phyloP scores from a whole-genome alignment of 2,329 filamentous ascomycete genomes.

The Exophiala spinifera region DNA sequence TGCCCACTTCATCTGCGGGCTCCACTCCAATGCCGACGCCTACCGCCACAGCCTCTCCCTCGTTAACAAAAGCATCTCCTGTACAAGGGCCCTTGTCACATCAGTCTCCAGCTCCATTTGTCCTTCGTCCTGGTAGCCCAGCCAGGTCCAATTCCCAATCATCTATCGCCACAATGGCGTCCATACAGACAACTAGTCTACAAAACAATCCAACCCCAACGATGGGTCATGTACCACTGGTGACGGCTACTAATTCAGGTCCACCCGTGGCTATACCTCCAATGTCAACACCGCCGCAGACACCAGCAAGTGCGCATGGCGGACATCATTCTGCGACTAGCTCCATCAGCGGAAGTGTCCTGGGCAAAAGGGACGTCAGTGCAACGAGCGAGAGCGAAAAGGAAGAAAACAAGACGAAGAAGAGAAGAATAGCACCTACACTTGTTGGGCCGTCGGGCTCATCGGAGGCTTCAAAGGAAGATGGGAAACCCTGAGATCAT shows the following conservation, averaged over 20 bases:
- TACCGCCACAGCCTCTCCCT: constrained; percentile 65
- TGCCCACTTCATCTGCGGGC: constrained; percentile 39
- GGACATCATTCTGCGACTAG: constrained; percentile 52
- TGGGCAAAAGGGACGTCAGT: constrained; percentile 50
- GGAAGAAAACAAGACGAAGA: constrained; percentile 31
- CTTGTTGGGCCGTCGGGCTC: constrained; percentile 27
- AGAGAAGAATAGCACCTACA: constrained; percentile 34
- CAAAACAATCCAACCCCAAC: constrained; percentile 77
- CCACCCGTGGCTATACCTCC: constrained; percentile 55
- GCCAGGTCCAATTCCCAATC: constrained; percentile 82
- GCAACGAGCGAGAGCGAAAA: constrained; percentile 45
- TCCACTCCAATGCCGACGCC: constrained; percentile 69
- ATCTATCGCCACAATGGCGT: constrained; percentile 65
- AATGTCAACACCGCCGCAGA: constrained; percentile 86
- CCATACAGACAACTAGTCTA: constrained; percentile 46
- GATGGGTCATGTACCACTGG: constrained; percentile 70
- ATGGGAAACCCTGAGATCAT: constrained; percentile 1
- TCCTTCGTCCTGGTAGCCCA: constrained; percentile 68
- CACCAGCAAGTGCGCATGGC: constrained; percentile 57
- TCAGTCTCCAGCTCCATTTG: constrained; percentile 54
- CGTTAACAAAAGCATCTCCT: constrained; percentile 53
- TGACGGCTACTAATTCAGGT: constrained; percentile 68
- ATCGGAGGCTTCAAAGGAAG: constrained; percentile 11
- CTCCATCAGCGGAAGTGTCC: constrained; percentile 52
- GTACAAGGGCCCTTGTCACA: constrained; percentile 56